Evolutionary conservation across 192 early-diverging fungal genomes (phyloP).

Genomic region (Umbelopsis sp.): DNA sequence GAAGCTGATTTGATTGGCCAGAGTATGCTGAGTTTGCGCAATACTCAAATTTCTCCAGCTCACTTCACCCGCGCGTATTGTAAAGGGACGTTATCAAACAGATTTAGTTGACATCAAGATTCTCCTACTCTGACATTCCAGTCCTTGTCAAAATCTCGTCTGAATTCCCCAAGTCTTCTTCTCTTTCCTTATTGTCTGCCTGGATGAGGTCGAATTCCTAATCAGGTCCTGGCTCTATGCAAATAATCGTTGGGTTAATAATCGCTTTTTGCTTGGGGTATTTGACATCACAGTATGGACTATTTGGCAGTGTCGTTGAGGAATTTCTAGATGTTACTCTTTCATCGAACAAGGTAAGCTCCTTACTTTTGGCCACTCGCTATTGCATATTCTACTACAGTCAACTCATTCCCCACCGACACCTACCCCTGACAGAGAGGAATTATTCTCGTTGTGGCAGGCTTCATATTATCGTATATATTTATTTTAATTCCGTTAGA

Average conservation of each 20-base stretch:
- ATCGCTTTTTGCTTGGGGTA: constrained; percentile 15
- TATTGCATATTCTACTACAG: not conserved
- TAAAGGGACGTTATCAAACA: too few species aligned
- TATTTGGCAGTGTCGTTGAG: not conserved
- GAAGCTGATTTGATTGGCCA: not conserved
- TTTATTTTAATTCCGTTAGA: constrained; percentile 16
- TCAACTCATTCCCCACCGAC: not conserved
- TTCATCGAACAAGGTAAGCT: not conserved
- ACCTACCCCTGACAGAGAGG: not conserved
- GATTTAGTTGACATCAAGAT: not conserved
- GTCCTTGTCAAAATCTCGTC: not conserved
- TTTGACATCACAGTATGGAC: constrained; percentile 11
- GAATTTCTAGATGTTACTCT: not conserved
- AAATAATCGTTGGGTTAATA: constrained; percentile 12
- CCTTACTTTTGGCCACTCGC: not conserved
- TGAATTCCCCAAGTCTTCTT: not conserved
- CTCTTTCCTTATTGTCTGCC: not conserved
- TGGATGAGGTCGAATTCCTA: constrained; percentile 7
- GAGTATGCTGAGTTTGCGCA: not conserved
- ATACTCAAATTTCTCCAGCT: too few species aligned
- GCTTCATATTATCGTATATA: constrained; percentile 13
- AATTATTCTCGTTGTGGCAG: not conserved
- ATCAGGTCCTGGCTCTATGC: constrained; percentile 5
- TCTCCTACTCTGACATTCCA: not conserved
- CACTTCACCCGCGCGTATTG: too few species aligned